Evolutionary conservation across 164 flowering plant genomes (phyloP).

Genomic region (Santalum album): DNA sequence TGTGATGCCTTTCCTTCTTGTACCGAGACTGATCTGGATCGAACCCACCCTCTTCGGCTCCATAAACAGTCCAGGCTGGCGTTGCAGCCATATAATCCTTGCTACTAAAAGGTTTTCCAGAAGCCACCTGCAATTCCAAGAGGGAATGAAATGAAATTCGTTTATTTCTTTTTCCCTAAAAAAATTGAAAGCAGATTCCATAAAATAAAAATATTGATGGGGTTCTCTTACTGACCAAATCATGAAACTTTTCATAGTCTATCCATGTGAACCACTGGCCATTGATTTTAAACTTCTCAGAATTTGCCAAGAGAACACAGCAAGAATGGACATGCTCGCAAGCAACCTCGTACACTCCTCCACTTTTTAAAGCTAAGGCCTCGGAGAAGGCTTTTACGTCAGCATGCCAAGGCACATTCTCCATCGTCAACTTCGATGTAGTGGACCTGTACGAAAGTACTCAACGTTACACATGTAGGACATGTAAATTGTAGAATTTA

Average conservation of each 20-base stretch:
- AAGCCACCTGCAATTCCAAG: conserved; percentile 57
- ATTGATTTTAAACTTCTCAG: conserved; percentile 66
- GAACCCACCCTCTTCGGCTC: conserved; percentile 96
- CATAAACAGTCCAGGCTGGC: conserved; percentile 94
- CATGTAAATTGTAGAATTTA: background rate
- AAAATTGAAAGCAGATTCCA: background rate
- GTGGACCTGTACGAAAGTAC: conserved; percentile 49
- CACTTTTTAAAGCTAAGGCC: conserved; percentile 66
- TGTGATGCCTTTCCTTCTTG: conserved; percentile 81
- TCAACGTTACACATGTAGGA: background rate
- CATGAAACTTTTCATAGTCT: conserved; percentile 92
- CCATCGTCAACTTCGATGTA: conserved; percentile 96
- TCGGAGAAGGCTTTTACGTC: conserved; percentile 94
- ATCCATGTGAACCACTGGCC: conserved; percentile 98
- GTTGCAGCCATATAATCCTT: conserved; percentile 82
- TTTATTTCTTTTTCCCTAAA: no score
- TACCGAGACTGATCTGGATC: conserved; percentile 79
- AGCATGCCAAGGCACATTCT: conserved; percentile 97
- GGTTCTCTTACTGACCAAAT: conserved; percentile 49
- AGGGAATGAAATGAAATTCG: no score
- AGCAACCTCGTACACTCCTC: conserved; percentile 89
- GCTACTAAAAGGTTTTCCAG: conserved; percentile 71
- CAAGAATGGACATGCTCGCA: conserved; percentile 98
- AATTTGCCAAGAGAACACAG: conserved; percentile 90
- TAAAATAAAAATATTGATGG: background rate